Evolutionary conservation across 2,329 filamentous ascomycete genomes (phyloP), one percentile per base, ranked within the genome.

Genomic region (Xylariaceae sp.): DNA sequence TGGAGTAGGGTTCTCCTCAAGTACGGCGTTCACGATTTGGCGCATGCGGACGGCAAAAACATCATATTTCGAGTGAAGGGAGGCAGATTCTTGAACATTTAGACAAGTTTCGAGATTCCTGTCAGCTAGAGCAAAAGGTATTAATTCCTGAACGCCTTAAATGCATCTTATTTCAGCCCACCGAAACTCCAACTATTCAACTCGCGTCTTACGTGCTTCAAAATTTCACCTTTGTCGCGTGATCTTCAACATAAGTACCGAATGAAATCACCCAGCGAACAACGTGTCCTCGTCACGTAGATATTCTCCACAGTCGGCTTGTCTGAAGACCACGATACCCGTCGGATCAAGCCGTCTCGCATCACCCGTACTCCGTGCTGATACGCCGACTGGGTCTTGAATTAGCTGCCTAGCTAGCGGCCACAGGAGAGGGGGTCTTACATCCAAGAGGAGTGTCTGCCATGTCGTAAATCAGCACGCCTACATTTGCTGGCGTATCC

Each of bases 231-330:
- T n/a, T n/a, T n/a, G n/a, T n/a, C n/a, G 30, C 13, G 30, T 32
- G 4, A n/a, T 32, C 13, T 3, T 24, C 26, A 16, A 24, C 4
- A 22, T 19, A 17, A 31, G 9, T 37, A 11, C 32, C 22, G 22
- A 26, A 15, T 11, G 22, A 26, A 15, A 7, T 61, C 61, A 76
- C 43, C 73, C 71, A 22, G 77, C 73, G 59, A 84, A 84, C 41
- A 84, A 61, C 42, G 77, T 80, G 60, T 83, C 79, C 63, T 85
- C 81, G 56, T 97, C 91, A 61, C 93, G 81, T 59, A 98, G 72
- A 61, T 95, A 98, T 69, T 97, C 91, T 55, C 93, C 93, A 54
- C 87, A 85, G 70, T 98, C 93, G 1, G 88, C 87, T 69, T 98
- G 93, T 51, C 91, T 77, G 67, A 96, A 97, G 41, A 85, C 85